phyloP scores from a whole-genome alignment of 148 eudicot species.

The Bassia scoparia region DNA sequence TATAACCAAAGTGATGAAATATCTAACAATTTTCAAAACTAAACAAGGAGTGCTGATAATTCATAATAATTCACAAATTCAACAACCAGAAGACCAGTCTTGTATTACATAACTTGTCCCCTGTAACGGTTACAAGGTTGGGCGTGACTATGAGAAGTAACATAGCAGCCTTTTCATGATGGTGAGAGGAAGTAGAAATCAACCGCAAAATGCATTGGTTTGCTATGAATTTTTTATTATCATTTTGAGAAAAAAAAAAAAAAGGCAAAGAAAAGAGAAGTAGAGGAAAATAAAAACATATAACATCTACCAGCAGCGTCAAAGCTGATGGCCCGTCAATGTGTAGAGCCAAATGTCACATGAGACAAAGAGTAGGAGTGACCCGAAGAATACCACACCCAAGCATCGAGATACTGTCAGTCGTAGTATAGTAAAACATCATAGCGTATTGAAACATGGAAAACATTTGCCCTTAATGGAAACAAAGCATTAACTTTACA shows the following conservation, averaged over 20 bases:
- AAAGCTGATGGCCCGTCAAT: conserved; percentile 73
- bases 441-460: background rate
- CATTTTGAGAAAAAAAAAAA: background rate
- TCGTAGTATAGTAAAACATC: conserved; percentile 38
- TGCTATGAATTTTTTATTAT: background rate
- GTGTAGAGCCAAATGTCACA: conserved; percentile 91
- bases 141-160: conserved; percentile 1
- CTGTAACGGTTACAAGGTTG: background rate
- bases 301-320: conserved; percentile 93
- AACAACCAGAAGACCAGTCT: background rate
- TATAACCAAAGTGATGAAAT: background rate
- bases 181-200: background rate
- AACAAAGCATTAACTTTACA: conserved; percentile 21
- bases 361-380: conserved; percentile 97
- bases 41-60: background rate
- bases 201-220: background rate
- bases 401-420: conserved; percentile 94
- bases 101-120: background rate
- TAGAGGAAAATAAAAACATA: background rate
- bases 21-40: background rate
- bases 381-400: conserved; percentile 99
- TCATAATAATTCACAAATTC: background rate
- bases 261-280: background rate
- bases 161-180: background rate
- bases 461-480: background rate